Evolutionary conservation across 352 stramenopile genomes (phyloP), one percentile per base, ranked within the genome.

Genomic region (Phytophthora sp.): DNA sequence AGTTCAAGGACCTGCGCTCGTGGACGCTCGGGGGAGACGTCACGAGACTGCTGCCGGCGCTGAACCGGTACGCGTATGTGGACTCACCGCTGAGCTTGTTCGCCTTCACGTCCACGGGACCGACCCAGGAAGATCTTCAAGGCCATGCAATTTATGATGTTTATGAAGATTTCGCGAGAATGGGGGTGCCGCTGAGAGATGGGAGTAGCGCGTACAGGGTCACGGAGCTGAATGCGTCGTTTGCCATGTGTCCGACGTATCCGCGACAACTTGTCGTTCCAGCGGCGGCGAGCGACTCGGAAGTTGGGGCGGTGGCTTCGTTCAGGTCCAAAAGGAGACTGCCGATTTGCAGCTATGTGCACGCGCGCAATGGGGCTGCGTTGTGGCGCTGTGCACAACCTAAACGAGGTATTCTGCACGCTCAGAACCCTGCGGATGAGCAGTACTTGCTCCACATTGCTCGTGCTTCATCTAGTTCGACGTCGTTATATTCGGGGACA

Each of bases 321-420:
- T 97, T 94, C 37, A 83, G 90, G 3, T 94, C 86, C 15, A 95
- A 95, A 39, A 78, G 86, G 0, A 82, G 90, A 6, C 54, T 97
- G 10, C 88, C 88, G 0, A 88, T 96, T 46, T 93, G 87, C 51
- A 92, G 77, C 31, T 97, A 88, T 53, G 83, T 92, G 10, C 82
- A 94, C 49, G 53, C 74, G 24, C 62, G 60, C 43, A 94, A 91
- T 51, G 66, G 72, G 5, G 87, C 88, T 13, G 84, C 84, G 11
- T 77, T 97, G 35, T 94, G 87, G 79, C 82, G 89, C 1, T 95
- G 88, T 51, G 88, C 88, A 6, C 89, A 97, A 64, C 89, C 89
- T 0, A 92, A 96, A 60, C 82, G 85, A 2, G 89, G 89, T 4
- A 87, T 97, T 54, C 72, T 95, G 21, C 87, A 94, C 57, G 52